Base-by-base conservation (phyloP, 805 yeast species). In the Suhomyces xylopsoci region DNA sequence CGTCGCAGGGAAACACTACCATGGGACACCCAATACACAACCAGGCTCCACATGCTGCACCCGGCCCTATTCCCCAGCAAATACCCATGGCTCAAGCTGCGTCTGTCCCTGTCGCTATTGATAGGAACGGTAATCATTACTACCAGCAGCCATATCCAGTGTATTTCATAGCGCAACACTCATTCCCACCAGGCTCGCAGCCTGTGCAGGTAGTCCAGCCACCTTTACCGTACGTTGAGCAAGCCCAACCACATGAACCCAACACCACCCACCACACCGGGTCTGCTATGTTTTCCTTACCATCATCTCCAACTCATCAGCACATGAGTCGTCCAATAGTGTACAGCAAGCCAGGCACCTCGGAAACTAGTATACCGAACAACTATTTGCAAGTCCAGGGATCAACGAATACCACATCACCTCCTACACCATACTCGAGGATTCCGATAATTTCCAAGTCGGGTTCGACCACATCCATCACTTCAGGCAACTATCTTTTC, bases 81-180 rank as follows among this genome's bases (percentile, higher is more conserved):
- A 10, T 38, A 5, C 42, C 42, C 12, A 19, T 34, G 10, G 25
- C 20, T 9, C 48, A 28, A 7, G 44, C 46, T 28, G 22, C 26
- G 10, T 43, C 47, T 3, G 43, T 52, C n/a, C 55, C 54, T 8
- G 53, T 55, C 14, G 43, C 53, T 5, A 50, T 51, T 15, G 52
- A 51, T 38, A 40, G 53, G 24, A 65, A 66, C 54, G 74, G 75
- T 4, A 63, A 66, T 48, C 63, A 61, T 24, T 62, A 68, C 45
- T 69, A 66, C 55, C 70, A 65, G 48, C 68, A 62, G 50, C 63
- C 69, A 20, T 71, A 68, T 52, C 77, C 78, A 3, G 71, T 73
- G 3, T 73, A 73, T 55, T 62, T 72, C 30, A 65, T 73, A 7
- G 64, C 65, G 19, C 71, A 62, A 48, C 56, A 52, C 5, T 36